Conservation (phyloP, 225 moss, liverwort and hornwort genomes). For the Marchantia polymorpha region DNA sequence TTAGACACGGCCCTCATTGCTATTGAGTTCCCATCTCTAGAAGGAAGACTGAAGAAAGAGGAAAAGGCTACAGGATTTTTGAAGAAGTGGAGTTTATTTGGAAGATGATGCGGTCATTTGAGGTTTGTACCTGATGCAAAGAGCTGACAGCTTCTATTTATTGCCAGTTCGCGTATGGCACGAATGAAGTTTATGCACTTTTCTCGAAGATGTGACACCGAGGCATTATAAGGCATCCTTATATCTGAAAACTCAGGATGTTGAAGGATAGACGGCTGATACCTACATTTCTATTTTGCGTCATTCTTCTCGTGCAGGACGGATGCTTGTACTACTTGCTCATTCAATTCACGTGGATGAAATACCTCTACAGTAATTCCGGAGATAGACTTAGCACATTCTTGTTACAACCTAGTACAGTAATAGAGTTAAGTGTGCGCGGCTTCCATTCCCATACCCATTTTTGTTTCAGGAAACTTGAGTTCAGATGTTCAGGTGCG, state of each 20-base stretch:
- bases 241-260: background rate
- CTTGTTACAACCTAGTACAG: background rate
- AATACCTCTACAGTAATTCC: background rate
- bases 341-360: background rate
- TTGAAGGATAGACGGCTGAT: background rate
- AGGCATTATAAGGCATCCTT: background rate
- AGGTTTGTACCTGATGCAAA: background rate
- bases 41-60: slow-evolving; percentile 66
- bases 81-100: slow-evolving; percentile 62
- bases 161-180: background rate
- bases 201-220: background rate
- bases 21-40: slow-evolving; percentile 79
- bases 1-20: slow-evolving; percentile 76
- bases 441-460: slow-evolving; percentile 15
- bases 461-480: slow-evolving; percentile 16
- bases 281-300: background rate
- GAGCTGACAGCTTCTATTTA: background rate
- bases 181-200: background rate
- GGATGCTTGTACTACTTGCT: background rate
- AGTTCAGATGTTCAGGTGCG: background rate
- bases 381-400: background rate
- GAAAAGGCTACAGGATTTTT: slow-evolving; percentile 69
- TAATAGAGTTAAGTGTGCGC: slow-evolving; percentile 8
- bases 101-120: slow-evolving; percentile 10
- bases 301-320: background rate